Conservation (phyloP, 2,329 filamentous ascomycete species). For the Cladosporium sp. region DNA sequence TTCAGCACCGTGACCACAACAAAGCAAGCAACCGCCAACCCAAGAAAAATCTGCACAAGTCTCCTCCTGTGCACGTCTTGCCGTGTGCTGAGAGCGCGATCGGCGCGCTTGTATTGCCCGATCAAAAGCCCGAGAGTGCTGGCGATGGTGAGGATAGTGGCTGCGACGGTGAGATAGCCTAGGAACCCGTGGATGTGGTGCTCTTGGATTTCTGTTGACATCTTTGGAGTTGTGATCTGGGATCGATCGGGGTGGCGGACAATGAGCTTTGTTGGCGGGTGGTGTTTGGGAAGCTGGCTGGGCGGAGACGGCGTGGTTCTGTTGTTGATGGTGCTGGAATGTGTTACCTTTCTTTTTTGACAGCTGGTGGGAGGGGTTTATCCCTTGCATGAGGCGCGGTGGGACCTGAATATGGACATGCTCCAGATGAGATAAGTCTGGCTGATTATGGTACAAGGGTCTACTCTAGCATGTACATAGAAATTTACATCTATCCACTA, state of each 20-base stretch:
- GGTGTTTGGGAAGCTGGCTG: not conserved
- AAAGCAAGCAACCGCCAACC: not conserved
- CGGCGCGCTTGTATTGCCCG: not conserved
- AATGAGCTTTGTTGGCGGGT: not conserved
- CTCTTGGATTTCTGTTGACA: not conserved
- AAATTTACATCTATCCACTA: not conserved
- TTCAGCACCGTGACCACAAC: constrained; percentile 3
- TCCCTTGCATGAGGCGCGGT: not conserved
- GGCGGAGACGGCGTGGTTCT: not conserved
- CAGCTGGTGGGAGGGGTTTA: not conserved
- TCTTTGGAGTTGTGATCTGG: not conserved
- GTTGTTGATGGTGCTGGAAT: not conserved
- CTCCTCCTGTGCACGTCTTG: not conserved
- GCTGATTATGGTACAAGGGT: not conserved
- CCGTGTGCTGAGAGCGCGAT: constrained; percentile 8
- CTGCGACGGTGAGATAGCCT: constrained; percentile 5
- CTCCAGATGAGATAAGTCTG: not conserved
- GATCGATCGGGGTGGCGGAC: not conserved
- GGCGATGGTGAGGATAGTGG: not conserved
- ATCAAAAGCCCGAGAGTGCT: constrained; percentile 5
- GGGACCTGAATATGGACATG: not conserved
- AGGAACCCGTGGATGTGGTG: constrained; percentile 3
- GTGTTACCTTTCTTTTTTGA: not conserved
- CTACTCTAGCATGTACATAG: constrained; percentile 2
- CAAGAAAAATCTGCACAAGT: constrained; percentile 10